Base-by-base conservation (phyloP, 169 alveolate genomes). In the Babesia ovis region DNA sequence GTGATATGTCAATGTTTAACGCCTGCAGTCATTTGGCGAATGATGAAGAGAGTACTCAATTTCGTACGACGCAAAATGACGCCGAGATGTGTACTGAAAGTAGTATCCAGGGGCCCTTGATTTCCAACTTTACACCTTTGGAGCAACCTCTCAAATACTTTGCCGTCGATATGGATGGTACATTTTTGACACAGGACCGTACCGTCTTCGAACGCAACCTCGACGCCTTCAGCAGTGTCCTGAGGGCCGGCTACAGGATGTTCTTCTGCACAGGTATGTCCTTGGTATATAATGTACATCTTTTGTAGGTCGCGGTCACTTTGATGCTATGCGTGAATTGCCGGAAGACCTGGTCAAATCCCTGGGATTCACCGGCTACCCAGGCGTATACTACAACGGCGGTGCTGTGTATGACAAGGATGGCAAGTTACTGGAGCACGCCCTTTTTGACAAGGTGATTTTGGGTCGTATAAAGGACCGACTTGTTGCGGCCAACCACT, bases 231-330 rank as follows among this genome's bases (percentile, higher is more conserved):
- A 37, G 22, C 27, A 34, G 23, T 18, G 57, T 54, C 6, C 23
- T 41, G 18, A 20, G 25, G 11, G 37, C 32, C 12, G 73, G 76
- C n/a, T 23, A 31, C 6, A 45, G 22, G 31, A 37, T 64, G 35
- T 79, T 79, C 68, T 79, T 79, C 42, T 79, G 87, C 22, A 79
- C 87, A 60, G 87, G 87, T 79, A 59, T 4, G 68, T 4, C 5
- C 1, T 25, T 43, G 39, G 2, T 8, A 6, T 1, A n/a, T 29
- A 34, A 37, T 41, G 8, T 45, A 39, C 37, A 46, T 64, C 20
- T 20, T 27, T 16, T 57, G 4, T 39, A 64, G 74, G 74, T n/a
- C 74, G 74, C 31, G 48, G 51, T 3, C 50, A 14, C 25, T 18
- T 29, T 0, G 64, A 22, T 16, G 43, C 74, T 14, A 45, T 64